Percentiles rank a stretch among this genome's conserved stretches.
These are phyloP conservation scores for Aspergillus sp. DNA, from an alignment of 2,329 filamentous ascomycete genomes.

Conservation along the genomic window DNA sequence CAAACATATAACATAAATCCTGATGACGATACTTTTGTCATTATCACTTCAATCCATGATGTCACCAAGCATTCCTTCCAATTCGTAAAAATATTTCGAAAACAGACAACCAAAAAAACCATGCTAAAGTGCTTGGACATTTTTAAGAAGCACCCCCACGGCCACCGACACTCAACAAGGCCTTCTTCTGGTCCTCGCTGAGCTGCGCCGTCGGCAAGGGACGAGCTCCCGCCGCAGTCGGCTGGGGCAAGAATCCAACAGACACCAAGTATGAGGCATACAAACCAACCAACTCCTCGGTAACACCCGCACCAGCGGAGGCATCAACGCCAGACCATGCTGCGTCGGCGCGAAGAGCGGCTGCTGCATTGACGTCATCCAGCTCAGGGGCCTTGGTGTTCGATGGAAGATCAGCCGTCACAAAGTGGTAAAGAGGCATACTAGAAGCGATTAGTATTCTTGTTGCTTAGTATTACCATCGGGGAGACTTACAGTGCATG, in stretches of 20 bases:
- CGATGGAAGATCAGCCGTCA: conserved; percentile 63
- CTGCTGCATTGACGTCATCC: conserved; percentile 65
- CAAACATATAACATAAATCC: too few relatives aligned
- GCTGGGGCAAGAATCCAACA: conserved; percentile 56
- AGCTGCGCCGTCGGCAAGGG: conserved; percentile 43
- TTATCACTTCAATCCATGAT: too few relatives aligned
- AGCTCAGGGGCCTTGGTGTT: conserved; percentile 69
- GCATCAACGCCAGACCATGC: conserved; percentile 55
- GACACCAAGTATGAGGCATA: conserved; percentile 61
- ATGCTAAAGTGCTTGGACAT: too few relatives aligned
- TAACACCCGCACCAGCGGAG: conserved; percentile 53
- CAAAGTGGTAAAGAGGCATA: conserved; percentile 71
- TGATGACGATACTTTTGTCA: too few relatives aligned
- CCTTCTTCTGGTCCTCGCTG: conserved; percentile 44
- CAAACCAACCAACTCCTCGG: conserved; percentile 56
- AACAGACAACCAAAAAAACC: background rate
- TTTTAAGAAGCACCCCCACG: conserved; percentile 35
- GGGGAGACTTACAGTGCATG: conserved; percentile 54
- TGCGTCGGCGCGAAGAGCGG: conserved; percentile 60
- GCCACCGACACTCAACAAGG: conserved; percentile 50
- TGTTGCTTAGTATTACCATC: background rate
- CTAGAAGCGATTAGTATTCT: conserved; percentile 17
- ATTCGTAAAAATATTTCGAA: background rate
- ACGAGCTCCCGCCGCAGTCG: conserved; percentile 15
- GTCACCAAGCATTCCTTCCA: too few relatives aligned